Conservation (phyloP, 148 eudicot genomes). For the Heliamphora exappendiculata region DNA sequence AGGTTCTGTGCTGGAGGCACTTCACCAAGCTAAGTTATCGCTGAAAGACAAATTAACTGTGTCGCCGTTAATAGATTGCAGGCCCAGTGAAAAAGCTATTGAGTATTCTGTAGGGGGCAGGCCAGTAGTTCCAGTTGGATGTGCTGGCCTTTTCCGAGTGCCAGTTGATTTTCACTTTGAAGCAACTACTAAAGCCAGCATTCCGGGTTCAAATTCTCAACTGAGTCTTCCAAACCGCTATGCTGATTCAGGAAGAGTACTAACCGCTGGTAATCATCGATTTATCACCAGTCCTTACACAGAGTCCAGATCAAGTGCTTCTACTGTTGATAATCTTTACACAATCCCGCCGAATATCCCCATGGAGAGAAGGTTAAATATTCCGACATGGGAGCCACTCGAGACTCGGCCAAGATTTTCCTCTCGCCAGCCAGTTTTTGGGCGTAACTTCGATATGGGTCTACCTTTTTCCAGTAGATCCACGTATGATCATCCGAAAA, state of each 20-base stretch:
- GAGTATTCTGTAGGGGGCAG: conserved; percentile 18
- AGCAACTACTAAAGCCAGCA: conserved; percentile 26
- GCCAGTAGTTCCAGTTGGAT: conserved; percentile 38
- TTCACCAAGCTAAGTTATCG: conserved; percentile 60
- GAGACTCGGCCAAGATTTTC: conserved; percentile 13
- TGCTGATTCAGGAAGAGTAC: conserved; percentile 13
- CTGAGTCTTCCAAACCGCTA: conserved; percentile 19
- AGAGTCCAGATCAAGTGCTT: conserved; percentile 19
- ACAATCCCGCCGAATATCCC: conserved; percentile 8
- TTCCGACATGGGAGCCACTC: conserved; percentile 10
- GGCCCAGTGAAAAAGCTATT: conserved; percentile 14
- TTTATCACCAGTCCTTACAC: conserved; percentile 21
- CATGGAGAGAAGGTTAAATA: conserved; percentile 10
- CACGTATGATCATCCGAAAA: conserved; percentile 16
- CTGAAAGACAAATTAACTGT: conserved; percentile 35
- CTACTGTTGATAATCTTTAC: conserved; percentile 11
- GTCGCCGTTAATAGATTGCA: conserved; percentile 18
- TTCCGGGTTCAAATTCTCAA: conserved; percentile 9
- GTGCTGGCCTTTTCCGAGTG: conserved; percentile 60
- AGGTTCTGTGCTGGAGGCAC: conserved; percentile 54
- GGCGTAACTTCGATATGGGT: conserved; percentile 21
- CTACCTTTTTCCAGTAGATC: conserved; percentile 20
- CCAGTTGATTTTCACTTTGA: conserved; percentile 47
- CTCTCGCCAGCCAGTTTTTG: conserved; percentile 13
- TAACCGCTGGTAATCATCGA: conserved; percentile 14